Base-by-base conservation (phyloP, 108 stramenopile genomes). In the Pseudonitzschia multistriata region DNA sequence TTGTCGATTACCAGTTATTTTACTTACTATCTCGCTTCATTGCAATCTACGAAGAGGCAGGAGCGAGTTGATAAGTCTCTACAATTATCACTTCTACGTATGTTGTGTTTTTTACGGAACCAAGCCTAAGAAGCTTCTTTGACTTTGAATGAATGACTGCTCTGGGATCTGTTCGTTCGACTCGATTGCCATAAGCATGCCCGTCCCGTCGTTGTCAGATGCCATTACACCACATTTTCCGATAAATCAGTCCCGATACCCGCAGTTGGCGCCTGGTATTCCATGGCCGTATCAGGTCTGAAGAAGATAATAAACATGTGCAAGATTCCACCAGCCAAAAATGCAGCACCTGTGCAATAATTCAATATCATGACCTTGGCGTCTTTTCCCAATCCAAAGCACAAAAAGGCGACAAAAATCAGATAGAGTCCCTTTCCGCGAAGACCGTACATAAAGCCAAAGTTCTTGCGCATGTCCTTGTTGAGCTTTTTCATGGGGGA, bases 371-470 rank as follows among this genome's bases (percentile, higher is more conserved):
- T 49, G 47, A 89, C 71, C 0, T 48, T 42, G 47, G 74, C 72
- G 37, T 67, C 67, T 3, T 83, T 83, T 39, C 86, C 86, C 37
- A 95, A 66, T 53, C 94, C 94, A 54, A 90, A 66, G 15, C 80
- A 84, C n/a, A 95, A 74, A 68, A 90, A 95, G n/a, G 94, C 91
- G 39, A 89, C 82, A 76, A 95, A 95, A 34, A 95, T 85, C 69
- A 95, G 53, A 66, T 86, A 95, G 4, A 84, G 57, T 36, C 88
- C 88, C 70, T 91, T 89, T 56, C 91, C 91, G 50, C 82, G 79
- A 19, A 95, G 66, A 11, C 91, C 91, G 67, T 92, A 95, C 79
- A 95, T 70, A 77, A 95, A 95, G 10, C 94, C 94, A 81, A 95
- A 95, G 62, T 95, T 95, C 67, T 79, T 90, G 48, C 91, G 78